Evolutionary conservation across 225 moss, liverwort and hornwort species (phyloP).

Genomic region (Lunularia cruciata): DNA sequence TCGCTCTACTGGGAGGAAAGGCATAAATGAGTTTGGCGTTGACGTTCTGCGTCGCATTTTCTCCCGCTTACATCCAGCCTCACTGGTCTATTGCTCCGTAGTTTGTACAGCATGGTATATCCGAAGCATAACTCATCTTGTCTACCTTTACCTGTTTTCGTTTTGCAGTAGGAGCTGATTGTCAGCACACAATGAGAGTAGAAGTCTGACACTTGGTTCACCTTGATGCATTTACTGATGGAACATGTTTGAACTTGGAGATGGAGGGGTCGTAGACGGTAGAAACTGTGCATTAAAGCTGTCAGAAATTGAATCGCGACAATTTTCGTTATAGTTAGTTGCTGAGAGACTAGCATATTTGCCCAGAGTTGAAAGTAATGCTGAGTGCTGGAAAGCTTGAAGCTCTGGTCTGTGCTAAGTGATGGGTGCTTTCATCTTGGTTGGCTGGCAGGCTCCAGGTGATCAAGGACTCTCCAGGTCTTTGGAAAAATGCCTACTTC

Average conservation of each 20-base stretch:
- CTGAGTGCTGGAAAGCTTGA: neutral
- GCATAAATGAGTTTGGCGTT: constrained; percentile 11
- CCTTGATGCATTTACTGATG: too few relatives aligned
- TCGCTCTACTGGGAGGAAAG: neutral
- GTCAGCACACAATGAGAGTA: too few relatives aligned
- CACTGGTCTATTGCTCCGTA: constrained; percentile 22
- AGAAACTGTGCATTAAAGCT: neutral
- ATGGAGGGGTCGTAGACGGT: too few relatives aligned
- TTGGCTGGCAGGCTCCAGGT: constrained; percentile 21
- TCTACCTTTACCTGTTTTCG: neutral
- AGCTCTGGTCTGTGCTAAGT: neutral
- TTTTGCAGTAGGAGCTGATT: too few relatives aligned
- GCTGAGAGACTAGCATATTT: neutral
- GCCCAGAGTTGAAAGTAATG: neutral
- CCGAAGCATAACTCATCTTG: neutral
- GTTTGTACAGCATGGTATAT: constrained; percentile 31
- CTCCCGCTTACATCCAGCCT: constrained; percentile 21
- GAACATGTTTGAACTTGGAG: too few relatives aligned
- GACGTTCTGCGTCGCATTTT: constrained; percentile 27
- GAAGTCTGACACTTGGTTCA: too few relatives aligned
- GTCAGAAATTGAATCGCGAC: neutral
- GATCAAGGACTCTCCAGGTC: constrained; percentile 21
- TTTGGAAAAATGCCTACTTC: constrained; percentile 28
- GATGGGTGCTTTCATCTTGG: neutral
- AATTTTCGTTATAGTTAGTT: neutral